Percentiles rank a stretch among this genome's conserved stretches.
These are phyloP conservation scores for Annulohypoxylon nitens DNA, from an alignment of 495 filamentous ascomycete species.

Conservation along the genomic window DNA sequence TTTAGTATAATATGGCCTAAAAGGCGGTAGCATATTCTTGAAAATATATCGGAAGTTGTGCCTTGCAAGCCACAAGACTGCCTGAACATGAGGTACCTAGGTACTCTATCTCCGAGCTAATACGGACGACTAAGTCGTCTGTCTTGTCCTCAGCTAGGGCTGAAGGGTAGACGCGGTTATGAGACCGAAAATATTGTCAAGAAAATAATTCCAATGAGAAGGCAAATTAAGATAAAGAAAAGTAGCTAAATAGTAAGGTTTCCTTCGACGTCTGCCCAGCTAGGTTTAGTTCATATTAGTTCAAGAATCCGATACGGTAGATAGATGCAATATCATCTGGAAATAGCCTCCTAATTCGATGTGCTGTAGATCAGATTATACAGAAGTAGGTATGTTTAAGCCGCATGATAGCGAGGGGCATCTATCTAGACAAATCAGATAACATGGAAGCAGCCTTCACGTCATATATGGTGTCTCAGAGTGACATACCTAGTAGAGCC, in stretches of 20 bases:
- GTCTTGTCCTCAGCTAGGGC: not conserved
- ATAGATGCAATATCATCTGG: not conserved
- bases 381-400: constrained; percentile 23
- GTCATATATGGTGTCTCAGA: not conserved
- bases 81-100: constrained; percentile 3
- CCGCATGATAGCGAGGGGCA: constrained; percentile 11
- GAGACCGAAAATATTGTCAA: constrained; percentile 7
- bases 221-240: constrained; percentile 3
- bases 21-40: not conserved
- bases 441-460: constrained; percentile 1
- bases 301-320: constrained; percentile 4
- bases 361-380: not conserved
- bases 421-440: constrained; percentile 14
- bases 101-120: not conserved
- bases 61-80: not conserved
- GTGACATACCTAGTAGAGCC: constrained; percentile 13
- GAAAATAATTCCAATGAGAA: not conserved
- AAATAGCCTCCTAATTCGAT: constrained; percentile 2
- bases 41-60: not conserved
- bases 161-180: constrained; percentile 3
- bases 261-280: not conserved
- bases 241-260: not conserved
- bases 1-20: not conserved
- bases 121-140: not conserved
- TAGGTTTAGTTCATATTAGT: not conserved